phyloP scores from a whole-genome alignment of 2,329 filamentous ascomycete genomes.

The Fusarium dimerum region DNA sequence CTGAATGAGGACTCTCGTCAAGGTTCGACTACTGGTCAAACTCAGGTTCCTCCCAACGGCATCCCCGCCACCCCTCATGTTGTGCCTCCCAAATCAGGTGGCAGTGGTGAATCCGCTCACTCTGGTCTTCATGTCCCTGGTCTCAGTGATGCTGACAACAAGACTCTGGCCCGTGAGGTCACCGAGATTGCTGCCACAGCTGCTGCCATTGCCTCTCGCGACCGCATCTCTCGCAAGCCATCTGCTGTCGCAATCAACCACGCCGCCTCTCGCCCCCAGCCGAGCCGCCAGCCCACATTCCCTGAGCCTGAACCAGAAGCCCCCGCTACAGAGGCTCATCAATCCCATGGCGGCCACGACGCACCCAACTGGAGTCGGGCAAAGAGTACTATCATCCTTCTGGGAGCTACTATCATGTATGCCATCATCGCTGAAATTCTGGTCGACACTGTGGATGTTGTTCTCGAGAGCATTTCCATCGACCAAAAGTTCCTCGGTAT shows the following conservation, averaged over 20 bases:
- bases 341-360: slow-evolving; percentile 75
- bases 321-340: slow-evolving; percentile 36
- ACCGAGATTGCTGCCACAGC: slow-evolving; percentile 93
- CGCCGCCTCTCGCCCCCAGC: slow-evolving; percentile 23
- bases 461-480: slow-evolving; percentile 84
- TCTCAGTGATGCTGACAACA: slow-evolving; percentile 80
- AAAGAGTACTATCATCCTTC: slow-evolving; percentile 87
- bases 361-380: slow-evolving; percentile 96
- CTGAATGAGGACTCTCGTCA: slow-evolving; percentile 53
- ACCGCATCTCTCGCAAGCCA: slow-evolving; percentile 50
- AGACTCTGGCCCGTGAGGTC: slow-evolving; percentile 78
- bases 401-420: slow-evolving; percentile 87
- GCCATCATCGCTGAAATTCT: slow-evolving; percentile 97
- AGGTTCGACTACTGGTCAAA: slow-evolving; percentile 38
- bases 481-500: slow-evolving; percentile 98
- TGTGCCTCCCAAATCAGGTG: slow-evolving; percentile 69
- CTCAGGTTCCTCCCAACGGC: slow-evolving; percentile 42
- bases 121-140: slow-evolving; percentile 61
- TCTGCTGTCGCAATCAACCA: slow-evolving; percentile 33
- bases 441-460: slow-evolving; percentile 96
- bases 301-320: slow-evolving; percentile 28
- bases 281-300: slow-evolving; percentile 35
- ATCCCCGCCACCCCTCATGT: slow-evolving; percentile 63
- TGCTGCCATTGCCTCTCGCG: slow-evolving; percentile 81
- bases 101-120: slow-evolving; percentile 36